Percentiles rank a stretch among this genome's conserved stretches.
Conservation (phyloP, 306 rosid species). For the Vicia villosa region DNA sequence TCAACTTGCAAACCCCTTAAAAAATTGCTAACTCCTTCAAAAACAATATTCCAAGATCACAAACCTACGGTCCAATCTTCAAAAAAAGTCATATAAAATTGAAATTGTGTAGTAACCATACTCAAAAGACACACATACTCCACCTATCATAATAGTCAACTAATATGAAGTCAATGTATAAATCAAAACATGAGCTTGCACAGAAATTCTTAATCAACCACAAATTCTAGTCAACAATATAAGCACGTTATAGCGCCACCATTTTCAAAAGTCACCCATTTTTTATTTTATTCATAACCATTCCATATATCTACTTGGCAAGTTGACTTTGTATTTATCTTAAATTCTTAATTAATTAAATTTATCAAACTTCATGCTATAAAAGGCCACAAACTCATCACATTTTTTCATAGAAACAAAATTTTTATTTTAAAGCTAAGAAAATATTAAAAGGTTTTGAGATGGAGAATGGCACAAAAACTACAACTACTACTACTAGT, state of each 20-base stretch:
- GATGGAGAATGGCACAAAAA: constrained; percentile 30
- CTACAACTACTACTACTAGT: background rate
- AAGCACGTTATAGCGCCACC: background rate
- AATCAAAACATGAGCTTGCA: constrained; percentile 8
- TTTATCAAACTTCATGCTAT: background rate
- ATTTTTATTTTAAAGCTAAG: background rate
- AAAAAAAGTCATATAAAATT: background rate
- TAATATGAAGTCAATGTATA: constrained; percentile 38
- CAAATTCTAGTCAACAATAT: background rate
- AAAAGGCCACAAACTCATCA: constrained; percentile 20
- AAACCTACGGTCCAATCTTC: background rate
- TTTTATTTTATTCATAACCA: background rate
- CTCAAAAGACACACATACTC: background rate
- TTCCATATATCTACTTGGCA: background rate
- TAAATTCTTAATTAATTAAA: background rate
- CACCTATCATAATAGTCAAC: background rate
- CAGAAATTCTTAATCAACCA: constrained; percentile 6
- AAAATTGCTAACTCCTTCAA: background rate
- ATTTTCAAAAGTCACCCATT: background rate
- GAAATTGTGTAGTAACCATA: background rate
- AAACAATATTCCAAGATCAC: background rate
- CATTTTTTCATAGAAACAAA: background rate
- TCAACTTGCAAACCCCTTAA: background rate
- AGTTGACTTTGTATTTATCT: background rate
- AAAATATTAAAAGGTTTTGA: constrained; percentile 1